Conservation (phyloP, 345 rosid species). For the Lenwebbia sp. region DNA sequence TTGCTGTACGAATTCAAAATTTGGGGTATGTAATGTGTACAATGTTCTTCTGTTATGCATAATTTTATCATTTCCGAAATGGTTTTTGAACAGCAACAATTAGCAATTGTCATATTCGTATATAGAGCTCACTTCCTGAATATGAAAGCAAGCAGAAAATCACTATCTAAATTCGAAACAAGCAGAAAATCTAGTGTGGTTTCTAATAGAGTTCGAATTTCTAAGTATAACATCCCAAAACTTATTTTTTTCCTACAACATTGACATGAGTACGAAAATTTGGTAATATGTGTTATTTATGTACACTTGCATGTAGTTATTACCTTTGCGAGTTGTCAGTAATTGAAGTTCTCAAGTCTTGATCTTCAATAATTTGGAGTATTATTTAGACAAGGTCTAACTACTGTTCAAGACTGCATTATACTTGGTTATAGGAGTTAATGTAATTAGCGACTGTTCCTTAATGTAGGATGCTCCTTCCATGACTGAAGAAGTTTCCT, state of each 20-base stretch:
- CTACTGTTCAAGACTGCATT: background rate
- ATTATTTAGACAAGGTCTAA: background rate
- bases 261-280: background rate
- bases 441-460: background rate
- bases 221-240: background rate
- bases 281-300: background rate
- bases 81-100: background rate
- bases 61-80: background rate
- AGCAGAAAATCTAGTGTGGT: background rate
- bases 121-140: background rate
- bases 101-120: background rate
- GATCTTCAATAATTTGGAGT: background rate
- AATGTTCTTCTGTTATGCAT: background rate
- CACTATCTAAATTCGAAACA: background rate
- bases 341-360: background rate
- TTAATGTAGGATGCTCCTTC: background rate
- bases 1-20: slow-evolving; percentile 67
- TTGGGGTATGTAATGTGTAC: slow-evolving; percentile 45
- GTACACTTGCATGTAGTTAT: background rate
- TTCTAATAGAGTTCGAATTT: background rate
- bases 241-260: background rate
- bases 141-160: background rate
- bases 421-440: background rate
- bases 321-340: background rate
- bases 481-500: background rate